Conservation (phyloP, 2,329 filamentous ascomycete genomes). For the Monosporascus sp. region DNA sequence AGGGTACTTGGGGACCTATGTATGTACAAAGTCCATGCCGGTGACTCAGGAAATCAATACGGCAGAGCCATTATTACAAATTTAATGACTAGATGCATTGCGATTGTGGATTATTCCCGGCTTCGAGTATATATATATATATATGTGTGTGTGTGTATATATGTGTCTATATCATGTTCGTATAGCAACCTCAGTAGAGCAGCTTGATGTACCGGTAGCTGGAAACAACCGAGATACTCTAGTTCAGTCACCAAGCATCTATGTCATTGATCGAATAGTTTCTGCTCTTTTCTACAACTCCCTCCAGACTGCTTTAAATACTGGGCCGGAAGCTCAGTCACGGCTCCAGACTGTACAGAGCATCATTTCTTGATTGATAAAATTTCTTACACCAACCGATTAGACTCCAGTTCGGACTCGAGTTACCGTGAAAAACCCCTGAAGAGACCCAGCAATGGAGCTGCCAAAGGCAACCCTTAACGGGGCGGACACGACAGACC, state of each 20-base stretch:
- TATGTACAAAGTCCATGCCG: conserved; percentile 2
- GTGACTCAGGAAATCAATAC: conserved; percentile 12
- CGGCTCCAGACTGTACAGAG: neutral
- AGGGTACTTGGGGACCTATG: neutral
- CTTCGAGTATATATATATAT: neutral
- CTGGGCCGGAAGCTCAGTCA: neutral
- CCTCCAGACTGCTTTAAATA: neutral
- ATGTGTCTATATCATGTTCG: neutral
- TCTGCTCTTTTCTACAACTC: neutral
- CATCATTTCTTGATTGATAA: neutral
- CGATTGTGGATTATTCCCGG: neutral
- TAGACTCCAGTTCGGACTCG: neutral
- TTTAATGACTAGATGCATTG: neutral
- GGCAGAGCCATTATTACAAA: neutral
- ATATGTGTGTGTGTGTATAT: neutral
- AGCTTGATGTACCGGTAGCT: too few relatives aligned
- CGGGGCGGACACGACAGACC: conserved; percentile 9
- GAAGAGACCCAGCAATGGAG: conserved; percentile 16
- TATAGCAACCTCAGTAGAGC: too few relatives aligned
- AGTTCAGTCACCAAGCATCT: neutral
- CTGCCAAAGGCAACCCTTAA: conserved; percentile 16
- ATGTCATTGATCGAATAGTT: neutral
- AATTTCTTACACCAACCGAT: neutral
- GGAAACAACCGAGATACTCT: neutral
- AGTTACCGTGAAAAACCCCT: neutral